Evolutionary conservation across 1,284 basidiomycete genomes (phyloP), one percentile per base, ranked within the genome.

Genomic region (Phylloporus sp.): DNA sequence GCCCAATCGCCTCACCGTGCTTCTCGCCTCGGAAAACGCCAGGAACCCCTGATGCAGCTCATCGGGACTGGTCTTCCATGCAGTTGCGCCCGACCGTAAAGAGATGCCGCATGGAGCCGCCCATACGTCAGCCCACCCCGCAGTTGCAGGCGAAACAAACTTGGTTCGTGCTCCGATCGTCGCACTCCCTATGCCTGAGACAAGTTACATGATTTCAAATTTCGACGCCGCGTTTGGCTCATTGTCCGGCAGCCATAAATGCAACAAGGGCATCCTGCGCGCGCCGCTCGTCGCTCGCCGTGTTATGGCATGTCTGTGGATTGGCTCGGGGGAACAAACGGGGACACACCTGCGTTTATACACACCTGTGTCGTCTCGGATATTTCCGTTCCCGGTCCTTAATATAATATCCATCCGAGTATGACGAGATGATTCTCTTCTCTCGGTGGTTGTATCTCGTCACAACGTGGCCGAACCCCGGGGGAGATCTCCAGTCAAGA

Each of bases 401-500:
- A n/a, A n/a, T 37, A 37, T 37, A 15, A 37, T 15, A 37, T 37
- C 8, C 10, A 15, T 37, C 15, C 34, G 10, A 37, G 34, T 37
- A 37, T 8, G 34, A 37, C 34, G 34, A 4, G 24, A 47, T 17
- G 17, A 2, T 29, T 47, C 24, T 12, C 46, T 46, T n/a, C 18
- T 15, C 26, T 51, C 47, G 47, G 47, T 32, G 4, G 32, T 31
- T 31, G 28, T 46, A 22, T 12, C 39, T 12, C 8, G 0, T 10
- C 18, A 24, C 17, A 57, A 46, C 55, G 55, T 56, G 42, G 56
- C 56, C 56, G 56, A 49, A 49, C 46, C 46, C 56, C 46, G 39
- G 47, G 31, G 11, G 54, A 26, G 28, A 56, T 44, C 54, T n/a
- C 40, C 42, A 46, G 22, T 12, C 42, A 17, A 32, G 55, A 46